Evolutionary conservation across 768 basidiomycete genomes (phyloP).

Genomic region (Suillus fuscotomentosus): DNA sequence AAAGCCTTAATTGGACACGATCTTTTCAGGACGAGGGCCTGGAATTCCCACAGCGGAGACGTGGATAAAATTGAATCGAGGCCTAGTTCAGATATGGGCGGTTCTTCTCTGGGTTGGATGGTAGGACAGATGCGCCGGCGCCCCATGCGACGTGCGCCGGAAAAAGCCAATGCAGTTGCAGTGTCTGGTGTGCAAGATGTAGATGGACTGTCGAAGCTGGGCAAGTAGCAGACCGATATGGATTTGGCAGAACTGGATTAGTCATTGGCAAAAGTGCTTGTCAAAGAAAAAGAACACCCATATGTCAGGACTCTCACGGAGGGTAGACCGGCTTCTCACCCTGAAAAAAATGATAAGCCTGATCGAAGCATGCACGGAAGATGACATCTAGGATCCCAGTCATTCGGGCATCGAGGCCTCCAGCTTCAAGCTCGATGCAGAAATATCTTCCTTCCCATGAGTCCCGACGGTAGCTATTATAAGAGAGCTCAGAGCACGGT

Average conservation of each 20-base stretch:
- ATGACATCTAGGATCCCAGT: constrained; percentile 75
- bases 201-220: constrained; percentile 42
- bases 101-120: constrained; percentile 53
- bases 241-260: too few relatives aligned
- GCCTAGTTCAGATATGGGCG: constrained; percentile 70
- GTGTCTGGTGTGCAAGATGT: constrained; percentile 50
- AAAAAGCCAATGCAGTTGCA: constrained; percentile 59
- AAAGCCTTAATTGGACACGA: constrained; percentile 70
- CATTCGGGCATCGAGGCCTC: constrained; percentile 65
- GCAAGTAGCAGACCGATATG: not conserved
- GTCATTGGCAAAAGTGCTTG: too few relatives aligned
- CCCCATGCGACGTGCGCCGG: constrained; percentile 70
- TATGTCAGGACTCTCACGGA: too few relatives aligned
- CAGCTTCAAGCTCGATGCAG: constrained; percentile 62
- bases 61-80: constrained; percentile 77
- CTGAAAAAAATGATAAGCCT: constrained; percentile 4
- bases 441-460: constrained; percentile 52
- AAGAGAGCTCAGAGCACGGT: not conserved
- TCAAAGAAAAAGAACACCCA: too few relatives aligned
- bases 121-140: constrained; percentile 57
- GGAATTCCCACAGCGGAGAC: constrained; percentile 56
- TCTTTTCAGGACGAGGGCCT: constrained; percentile 45
- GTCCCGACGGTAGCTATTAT: not conserved
- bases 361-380: not conserved
- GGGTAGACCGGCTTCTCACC: constrained; percentile 48